Evolutionary conservation across 306 rosid genomes (phyloP).

Genomic region (Gleditsia sinensis): DNA sequence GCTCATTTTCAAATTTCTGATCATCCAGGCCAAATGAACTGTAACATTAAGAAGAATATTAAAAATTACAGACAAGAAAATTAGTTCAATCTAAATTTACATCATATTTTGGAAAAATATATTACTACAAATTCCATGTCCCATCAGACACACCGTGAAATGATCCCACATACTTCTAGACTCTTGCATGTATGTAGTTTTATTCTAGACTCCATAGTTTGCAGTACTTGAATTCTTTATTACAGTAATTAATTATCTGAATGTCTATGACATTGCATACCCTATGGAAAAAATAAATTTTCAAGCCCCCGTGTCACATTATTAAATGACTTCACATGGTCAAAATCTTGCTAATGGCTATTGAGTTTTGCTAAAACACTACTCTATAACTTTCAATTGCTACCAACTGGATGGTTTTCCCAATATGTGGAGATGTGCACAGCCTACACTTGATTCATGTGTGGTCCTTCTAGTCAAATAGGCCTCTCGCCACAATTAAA

Average conservation of each 20-base stretch:
- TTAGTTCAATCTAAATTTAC: constrained; percentile 11
- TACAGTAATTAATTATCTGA: not conserved
- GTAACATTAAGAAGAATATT: constrained; percentile 40
- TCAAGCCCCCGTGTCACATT: not conserved
- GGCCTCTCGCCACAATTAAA: too few species aligned
- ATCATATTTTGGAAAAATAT: constrained; percentile 20
- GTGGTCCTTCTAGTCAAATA: not conserved
- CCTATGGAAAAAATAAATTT: not conserved
- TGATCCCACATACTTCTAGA: constrained; percentile 14
- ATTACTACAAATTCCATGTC: constrained; percentile 16
- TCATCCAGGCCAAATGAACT: constrained; percentile 88
- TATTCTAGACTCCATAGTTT: constrained; percentile 17
- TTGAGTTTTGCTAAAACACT: not conserved
- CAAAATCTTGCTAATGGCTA: not conserved
- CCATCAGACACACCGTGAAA: not conserved
- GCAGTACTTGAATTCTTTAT: not conserved
- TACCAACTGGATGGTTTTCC: not conserved
- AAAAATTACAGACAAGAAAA: constrained; percentile 17
- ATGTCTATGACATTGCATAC: not conserved
- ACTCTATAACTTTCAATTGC: not conserved
- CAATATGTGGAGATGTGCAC: not conserved
- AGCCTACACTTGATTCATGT: not conserved
- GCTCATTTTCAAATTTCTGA: constrained; percentile 87
- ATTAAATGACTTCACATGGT: not conserved
- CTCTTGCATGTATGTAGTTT: not conserved